These are phyloP conservation scores for Aspergillus aculeatus DNA, from an alignment of 2,329 filamentous ascomycete species.

Conservation along the genomic window DNA sequence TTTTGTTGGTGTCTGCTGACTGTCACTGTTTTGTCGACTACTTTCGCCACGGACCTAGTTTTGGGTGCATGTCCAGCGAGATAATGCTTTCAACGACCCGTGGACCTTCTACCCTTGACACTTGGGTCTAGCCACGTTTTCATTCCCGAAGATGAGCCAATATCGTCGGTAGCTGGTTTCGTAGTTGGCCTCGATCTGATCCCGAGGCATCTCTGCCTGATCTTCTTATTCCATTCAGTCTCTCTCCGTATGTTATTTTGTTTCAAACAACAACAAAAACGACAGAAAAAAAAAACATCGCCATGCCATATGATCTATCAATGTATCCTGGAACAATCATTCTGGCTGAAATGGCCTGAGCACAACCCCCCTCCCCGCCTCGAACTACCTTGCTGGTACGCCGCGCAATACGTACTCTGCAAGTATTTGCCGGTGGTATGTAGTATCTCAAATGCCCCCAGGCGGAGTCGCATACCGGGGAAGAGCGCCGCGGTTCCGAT, in stretches of 20 bases:
- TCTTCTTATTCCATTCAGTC: background rate
- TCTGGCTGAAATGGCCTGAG: slow-evolving; percentile 20
- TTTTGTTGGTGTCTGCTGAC: slow-evolving; percentile 28
- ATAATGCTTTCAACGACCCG: slow-evolving; percentile 3
- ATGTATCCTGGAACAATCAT: slow-evolving; percentile 11
- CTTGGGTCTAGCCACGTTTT: slow-evolving; percentile 20
- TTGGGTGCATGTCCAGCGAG: slow-evolving; percentile 5
- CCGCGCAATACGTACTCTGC: background rate
- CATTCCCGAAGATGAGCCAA: background rate
- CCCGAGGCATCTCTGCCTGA: background rate
- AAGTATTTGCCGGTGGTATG: slow-evolving; percentile 26
- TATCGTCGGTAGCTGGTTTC: background rate
- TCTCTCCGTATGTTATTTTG: too few relatives aligned
- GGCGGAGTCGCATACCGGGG: slow-evolving; percentile 30
- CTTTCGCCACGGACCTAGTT: slow-evolving; percentile 30
- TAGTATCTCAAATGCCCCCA: slow-evolving; percentile 24
- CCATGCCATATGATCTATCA: slow-evolving; percentile 17
- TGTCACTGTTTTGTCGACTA: slow-evolving; percentile 22
- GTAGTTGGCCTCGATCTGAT: background rate
- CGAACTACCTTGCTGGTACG: slow-evolving; percentile 15
- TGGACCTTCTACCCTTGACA: slow-evolving; percentile 4
- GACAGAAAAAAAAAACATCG: background rate
- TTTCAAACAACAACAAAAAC: too few relatives aligned
- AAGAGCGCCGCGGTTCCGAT: slow-evolving; percentile 28
- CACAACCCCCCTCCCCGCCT: background rate